phyloP scores from a whole-genome alignment of 495 filamentous ascomycete genomes.

The Lophium mytilinum region DNA sequence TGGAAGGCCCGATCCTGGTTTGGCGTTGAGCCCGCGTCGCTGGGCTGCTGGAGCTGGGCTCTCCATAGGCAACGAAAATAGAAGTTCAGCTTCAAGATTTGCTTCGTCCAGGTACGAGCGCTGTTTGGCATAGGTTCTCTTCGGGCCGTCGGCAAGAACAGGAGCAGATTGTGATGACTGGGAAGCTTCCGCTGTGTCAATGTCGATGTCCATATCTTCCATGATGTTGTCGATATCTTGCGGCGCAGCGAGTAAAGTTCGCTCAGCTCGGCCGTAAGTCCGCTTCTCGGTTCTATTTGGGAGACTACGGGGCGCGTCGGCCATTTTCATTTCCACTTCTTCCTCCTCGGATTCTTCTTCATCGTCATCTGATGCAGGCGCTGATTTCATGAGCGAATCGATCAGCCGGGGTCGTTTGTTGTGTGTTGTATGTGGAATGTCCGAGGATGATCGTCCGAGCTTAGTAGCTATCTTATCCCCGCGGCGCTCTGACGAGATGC shows the following conservation, averaged over 20 bases:
- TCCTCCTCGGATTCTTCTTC: constrained; percentile 12
- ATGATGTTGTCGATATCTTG: not conserved
- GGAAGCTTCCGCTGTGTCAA: constrained; percentile 3
- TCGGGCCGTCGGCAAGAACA: constrained; percentile 13
- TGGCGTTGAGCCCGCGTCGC: not conserved
- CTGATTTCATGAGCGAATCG: constrained; percentile 26
- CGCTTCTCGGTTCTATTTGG: not conserved
- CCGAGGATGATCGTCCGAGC: constrained; percentile 24
- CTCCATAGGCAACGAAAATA: constrained; percentile 21
- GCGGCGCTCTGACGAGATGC: constrained; percentile 17
- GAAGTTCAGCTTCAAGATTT: constrained; percentile 24
- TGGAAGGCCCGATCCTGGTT: not conserved
- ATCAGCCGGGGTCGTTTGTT: constrained; percentile 23
- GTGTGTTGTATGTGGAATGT: constrained; percentile 19
- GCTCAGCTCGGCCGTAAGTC: not conserved
- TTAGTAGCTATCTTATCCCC: not conserved
- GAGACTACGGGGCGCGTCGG: not conserved
- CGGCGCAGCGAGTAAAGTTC: not conserved
- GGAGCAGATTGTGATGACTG: constrained; percentile 15
- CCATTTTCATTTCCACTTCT: constrained; percentile 2
- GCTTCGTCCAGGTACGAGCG: constrained; percentile 51
- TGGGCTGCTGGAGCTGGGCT: not conserved
- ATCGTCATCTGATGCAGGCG: constrained; percentile 14
- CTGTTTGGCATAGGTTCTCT: constrained; percentile 55
- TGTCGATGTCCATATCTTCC: constrained; percentile 15